Evolutionary conservation across 2,329 filamentous ascomycete genomes (phyloP), one percentile per base, ranked within the genome.

Genomic region (Alternaria longipes): DNA sequence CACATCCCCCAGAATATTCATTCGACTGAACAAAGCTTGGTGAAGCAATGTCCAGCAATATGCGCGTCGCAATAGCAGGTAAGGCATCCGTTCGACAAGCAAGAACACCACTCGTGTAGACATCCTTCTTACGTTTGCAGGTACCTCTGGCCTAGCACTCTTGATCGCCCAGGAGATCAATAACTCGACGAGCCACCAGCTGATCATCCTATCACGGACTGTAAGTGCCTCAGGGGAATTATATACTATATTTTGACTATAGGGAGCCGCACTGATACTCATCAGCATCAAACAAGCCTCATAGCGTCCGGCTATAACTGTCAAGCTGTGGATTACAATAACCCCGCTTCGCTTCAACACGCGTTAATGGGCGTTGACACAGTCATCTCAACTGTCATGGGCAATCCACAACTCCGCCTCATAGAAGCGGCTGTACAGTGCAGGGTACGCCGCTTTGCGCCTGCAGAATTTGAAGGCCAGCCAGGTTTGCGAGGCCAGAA

Each of bases 391-490:
- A 93, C 90, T 1, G 87, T 93, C 50, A 86, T 85, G 2, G 90
- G 89, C 4, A 80, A 79, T 18, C 82, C 88, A 30, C 91, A 93
- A 73, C 82, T 92, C 45, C 87, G 87, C 62, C 84, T 93, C 32
- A 92, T 93, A 75, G 87, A 90, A 67, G 90, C 91, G 2, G 90
- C 91, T 1, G 86, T 88, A 16, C 81, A 84, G 52, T 86, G 85
- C 18, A 83, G 86, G 18, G 90, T 93, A 2, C 84, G 86, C 16
- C 84, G 87, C 36, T 93, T 93, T 71, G 88, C 91, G 4, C 90
- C 91, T 1, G 90, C 90, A 7, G 91, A 93, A 69, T 93, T 93
- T 68, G 90, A 92, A 79, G 91, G 91, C 1, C 81, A 82, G 32
- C 81, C 90, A 16, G 77, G 79, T 18, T 82, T 85, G 45, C 83